phyloP scores from a whole-genome alignment of 768 basidiomycete genomes.

The Rhizopogon sp. region DNA sequence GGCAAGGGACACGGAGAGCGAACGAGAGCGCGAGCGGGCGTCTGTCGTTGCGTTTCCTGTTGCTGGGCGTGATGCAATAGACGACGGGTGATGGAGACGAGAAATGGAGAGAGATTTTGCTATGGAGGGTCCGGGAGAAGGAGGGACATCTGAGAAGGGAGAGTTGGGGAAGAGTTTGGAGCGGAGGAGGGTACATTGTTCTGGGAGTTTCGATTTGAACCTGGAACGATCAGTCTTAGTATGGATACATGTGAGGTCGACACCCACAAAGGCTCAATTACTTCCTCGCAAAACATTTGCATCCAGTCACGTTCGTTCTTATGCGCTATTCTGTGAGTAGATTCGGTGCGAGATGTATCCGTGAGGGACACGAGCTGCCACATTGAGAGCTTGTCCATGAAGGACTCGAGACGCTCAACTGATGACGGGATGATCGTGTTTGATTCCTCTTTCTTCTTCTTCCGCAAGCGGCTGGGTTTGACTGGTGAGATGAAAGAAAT shows the following conservation, averaged over 20 bases:
- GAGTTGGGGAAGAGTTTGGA: conserved; percentile 64
- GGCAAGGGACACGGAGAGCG: conserved; percentile 66
- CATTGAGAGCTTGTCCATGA: conserved; percentile 76
- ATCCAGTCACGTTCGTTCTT: conserved; percentile 58
- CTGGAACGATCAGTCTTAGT: conserved; percentile 27
- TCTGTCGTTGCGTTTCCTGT: conserved; percentile 12
- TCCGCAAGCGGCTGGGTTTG: conserved; percentile 5
- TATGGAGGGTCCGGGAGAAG: conserved; percentile 10
- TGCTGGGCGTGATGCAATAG: conserved; percentile 9
- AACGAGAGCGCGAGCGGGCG: conserved; percentile 47
- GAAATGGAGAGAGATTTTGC: conserved; percentile 4
- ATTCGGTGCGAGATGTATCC: conserved; percentile 25
- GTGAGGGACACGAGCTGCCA: conserved; percentile 60
- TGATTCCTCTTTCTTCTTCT: conserved; percentile 15
- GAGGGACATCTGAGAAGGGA: conserved; percentile 46
- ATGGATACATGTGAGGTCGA: background rate
- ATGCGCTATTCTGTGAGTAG: conserved; percentile 5
- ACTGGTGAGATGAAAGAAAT: conserved; percentile 4
- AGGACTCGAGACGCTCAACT: conserved; percentile 59
- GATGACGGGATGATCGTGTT: conserved; percentile 18
- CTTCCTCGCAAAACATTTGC: conserved; percentile 62
- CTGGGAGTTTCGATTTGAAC: conserved; percentile 50
- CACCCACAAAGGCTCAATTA: conserved; percentile 61
- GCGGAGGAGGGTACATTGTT: conserved; percentile 51
- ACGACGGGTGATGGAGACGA: conserved; percentile 20